A percentile compares a stretch with the other conserved stretches of the same genome.
Evolutionary conservation across 2,329 filamentous ascomycete species (phyloP).

Genomic region (Pseudogymnoascus sp.): DNA sequence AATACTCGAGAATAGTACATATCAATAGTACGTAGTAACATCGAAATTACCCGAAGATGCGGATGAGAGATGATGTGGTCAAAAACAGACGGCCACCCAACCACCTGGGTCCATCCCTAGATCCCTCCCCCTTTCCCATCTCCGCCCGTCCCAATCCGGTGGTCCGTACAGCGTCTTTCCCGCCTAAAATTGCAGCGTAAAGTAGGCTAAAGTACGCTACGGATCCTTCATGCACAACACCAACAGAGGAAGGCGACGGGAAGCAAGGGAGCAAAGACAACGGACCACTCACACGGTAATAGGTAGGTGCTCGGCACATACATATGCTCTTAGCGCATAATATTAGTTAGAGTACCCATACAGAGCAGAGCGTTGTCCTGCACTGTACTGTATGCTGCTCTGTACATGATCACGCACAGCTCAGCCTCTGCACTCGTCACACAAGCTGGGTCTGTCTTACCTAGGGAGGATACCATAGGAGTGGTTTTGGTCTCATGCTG

Average conservation of each 20-base stretch:
- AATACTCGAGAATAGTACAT: not conserved
- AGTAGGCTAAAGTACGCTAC: not conserved
- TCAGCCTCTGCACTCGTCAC: not conserved
- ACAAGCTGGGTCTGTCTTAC: not conserved
- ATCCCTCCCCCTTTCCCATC: not conserved
- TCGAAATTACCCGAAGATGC: not conserved
- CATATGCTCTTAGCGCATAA: not conserved
- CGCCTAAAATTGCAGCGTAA: not conserved
- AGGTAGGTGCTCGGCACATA: not conserved
- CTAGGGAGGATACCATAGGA: not conserved
- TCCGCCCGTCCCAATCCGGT: not conserved
- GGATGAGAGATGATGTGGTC: not conserved
- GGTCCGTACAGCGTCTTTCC: not conserved
- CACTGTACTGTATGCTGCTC: not conserved
- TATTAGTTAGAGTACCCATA: not conserved
- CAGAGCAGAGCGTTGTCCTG: not conserved
- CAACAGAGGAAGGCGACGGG: not conserved
- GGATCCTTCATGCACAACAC: not conserved
- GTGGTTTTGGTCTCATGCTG: conserved; percentile 4
- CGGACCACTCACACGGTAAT: not conserved
- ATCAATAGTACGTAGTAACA: not conserved
- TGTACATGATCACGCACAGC: not conserved
- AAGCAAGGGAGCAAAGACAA: not conserved
- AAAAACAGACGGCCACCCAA: not conserved
- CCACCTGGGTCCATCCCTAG: not conserved